phyloP scores from a whole-genome alignment of 257 asterid genomes.

The Cynanchum wilfordii region DNA sequence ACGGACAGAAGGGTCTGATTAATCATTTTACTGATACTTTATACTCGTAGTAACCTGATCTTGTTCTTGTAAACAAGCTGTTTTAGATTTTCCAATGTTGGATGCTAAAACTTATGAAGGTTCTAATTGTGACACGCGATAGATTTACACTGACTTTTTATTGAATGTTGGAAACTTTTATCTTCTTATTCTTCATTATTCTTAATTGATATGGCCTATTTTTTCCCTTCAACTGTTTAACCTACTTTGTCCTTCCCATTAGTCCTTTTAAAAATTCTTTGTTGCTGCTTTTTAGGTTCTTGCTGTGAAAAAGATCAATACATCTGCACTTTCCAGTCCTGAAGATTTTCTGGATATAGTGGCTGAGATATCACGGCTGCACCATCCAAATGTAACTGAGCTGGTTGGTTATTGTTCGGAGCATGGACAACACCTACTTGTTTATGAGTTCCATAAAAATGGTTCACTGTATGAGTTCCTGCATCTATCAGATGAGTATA shows the following conservation, averaged over 20 bases:
- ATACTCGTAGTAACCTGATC: neutral
- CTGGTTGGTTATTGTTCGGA: slow-evolving; percentile 89
- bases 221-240: neutral
- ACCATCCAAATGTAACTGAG: slow-evolving; percentile 83
- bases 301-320: slow-evolving; percentile 88
- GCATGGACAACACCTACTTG: slow-evolving; percentile 78
- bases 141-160: neutral
- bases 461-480: slow-evolving; percentile 75
- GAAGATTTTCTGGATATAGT: slow-evolving; percentile 74
- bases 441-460: slow-evolving; percentile 71
- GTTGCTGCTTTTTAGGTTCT: slow-evolving; percentile 46
- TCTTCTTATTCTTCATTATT: too few relatives aligned
- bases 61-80: neutral
- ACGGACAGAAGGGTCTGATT: neutral
- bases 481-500: slow-evolving; percentile 72
- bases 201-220: neutral
- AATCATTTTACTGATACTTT: neutral
- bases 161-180: neutral
- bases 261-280: slow-evolving; percentile 2
- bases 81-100: neutral
- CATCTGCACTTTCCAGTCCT: slow-evolving; percentile 51
- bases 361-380: slow-evolving; percentile 60
- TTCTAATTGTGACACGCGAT: neutral
- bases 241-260: neutral
- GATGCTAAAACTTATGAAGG: neutral